Percentiles rank a stretch among this genome's conserved stretches.
phyloP scores from a whole-genome alignment of 768 basidiomycete species.

The Mycena amicta region DNA sequence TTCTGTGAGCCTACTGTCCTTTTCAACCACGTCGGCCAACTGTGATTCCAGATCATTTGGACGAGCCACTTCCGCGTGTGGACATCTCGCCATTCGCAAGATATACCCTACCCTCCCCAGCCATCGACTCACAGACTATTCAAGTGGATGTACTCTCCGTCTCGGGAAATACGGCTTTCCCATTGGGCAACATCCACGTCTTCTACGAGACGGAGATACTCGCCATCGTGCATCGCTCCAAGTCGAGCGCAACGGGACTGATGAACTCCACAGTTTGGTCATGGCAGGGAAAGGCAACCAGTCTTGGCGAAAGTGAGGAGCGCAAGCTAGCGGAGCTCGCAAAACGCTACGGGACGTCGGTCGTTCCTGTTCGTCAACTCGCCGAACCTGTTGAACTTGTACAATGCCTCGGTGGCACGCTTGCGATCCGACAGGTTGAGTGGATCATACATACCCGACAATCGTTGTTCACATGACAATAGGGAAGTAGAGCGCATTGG shows the following conservation, averaged over 20 bases:
- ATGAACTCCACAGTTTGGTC: conserved; percentile 74
- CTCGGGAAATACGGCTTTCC: conserved; percentile 48
- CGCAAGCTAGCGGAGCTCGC: conserved; percentile 71
- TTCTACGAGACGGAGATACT: conserved; percentile 79
- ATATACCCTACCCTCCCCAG: conserved; percentile 25
- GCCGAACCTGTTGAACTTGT: conserved; percentile 68
- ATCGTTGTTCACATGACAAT: conserved; percentile 4
- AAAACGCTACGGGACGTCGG: conserved; percentile 67
- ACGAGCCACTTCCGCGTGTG: conserved; percentile 48
- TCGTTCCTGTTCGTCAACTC: conserved; percentile 58
- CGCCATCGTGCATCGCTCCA: conserved; percentile 68
- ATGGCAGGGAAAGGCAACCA: conserved; percentile 66
- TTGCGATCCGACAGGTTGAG: conserved; percentile 76
- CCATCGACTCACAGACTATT: conserved; percentile 51
- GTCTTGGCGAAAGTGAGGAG: conserved; percentile 60
- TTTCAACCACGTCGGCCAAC: too few relatives aligned
- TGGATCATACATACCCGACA: neutral
- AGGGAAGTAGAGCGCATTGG: conserved; percentile 80
- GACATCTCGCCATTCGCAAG: conserved; percentile 52
- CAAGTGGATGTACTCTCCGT: conserved; percentile 77
- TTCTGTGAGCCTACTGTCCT: too few relatives aligned
- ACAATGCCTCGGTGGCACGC: conserved; percentile 61
- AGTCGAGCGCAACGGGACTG: conserved; percentile 64
- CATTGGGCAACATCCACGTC: conserved; percentile 50
- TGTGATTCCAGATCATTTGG: conserved; percentile 39